These are phyloP conservation scores for Erucastrum elatum DNA, from an alignment of 345 rosid genomes.

Conservation along the genomic window DNA sequence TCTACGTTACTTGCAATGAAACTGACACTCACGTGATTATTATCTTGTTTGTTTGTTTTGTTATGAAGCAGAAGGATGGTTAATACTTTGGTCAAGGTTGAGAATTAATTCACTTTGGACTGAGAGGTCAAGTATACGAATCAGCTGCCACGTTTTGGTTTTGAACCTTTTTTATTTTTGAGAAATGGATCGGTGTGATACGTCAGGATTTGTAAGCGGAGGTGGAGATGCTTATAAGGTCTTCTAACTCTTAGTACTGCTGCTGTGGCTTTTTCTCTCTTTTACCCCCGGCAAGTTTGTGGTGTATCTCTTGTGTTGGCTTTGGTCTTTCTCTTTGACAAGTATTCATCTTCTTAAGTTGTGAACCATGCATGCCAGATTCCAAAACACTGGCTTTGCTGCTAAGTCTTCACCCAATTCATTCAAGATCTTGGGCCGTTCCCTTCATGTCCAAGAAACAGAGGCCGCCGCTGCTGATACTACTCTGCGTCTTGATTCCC, in stretches of 20 bases:
- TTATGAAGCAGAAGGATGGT: slow-evolving; percentile 66
- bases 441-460: slow-evolving; percentile 47
- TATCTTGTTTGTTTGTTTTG: neutral
- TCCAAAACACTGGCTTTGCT: slow-evolving; percentile 49
- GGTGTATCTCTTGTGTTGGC: slow-evolving; percentile 39
- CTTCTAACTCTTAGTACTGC: slow-evolving; percentile 42
- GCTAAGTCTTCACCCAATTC: slow-evolving; percentile 54
- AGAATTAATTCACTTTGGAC: slow-evolving; percentile 4
- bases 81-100: slow-evolving; percentile 34
- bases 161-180: slow-evolving; percentile 17
- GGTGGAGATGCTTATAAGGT: slow-evolving; percentile 52
- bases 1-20: neutral
- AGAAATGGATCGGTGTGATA: slow-evolving; percentile 77
- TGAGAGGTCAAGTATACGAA: slow-evolving; percentile 3
- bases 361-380: slow-evolving; percentile 60
- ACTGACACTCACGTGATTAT: neutral
- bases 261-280: slow-evolving; percentile 58
- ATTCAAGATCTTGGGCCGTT: slow-evolving; percentile 54
- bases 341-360: slow-evolving; percentile 29
- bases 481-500: slow-evolving; percentile 72
- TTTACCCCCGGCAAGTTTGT: slow-evolving; percentile 59
- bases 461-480: slow-evolving; percentile 56
- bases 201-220: slow-evolving; percentile 98
- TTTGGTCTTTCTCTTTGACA: slow-evolving; percentile 42
- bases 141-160: slow-evolving; percentile 29